phyloP scores from a whole-genome alignment of 345 rosid species.

The Corymbia maculata region DNA sequence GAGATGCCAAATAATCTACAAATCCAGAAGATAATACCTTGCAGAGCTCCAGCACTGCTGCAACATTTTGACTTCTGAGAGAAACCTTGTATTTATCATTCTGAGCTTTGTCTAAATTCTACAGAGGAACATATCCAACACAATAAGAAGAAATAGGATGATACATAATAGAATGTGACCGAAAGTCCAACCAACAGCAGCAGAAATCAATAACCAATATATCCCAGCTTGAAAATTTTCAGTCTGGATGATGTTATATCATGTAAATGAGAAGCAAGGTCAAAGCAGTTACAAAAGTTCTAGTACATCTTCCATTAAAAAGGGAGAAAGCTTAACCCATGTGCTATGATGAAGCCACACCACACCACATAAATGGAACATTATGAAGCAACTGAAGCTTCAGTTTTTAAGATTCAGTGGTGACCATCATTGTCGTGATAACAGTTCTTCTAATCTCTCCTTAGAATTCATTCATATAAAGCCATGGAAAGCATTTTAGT shows the following conservation, averaged over 20 bases:
- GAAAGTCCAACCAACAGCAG: background rate
- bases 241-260: background rate
- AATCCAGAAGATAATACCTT: constrained; percentile 35
- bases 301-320: background rate
- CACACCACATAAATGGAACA: background rate
- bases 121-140: constrained; percentile 9
- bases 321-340: background rate
- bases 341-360: background rate
- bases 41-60: constrained; percentile 76
- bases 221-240: background rate
- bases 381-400: background rate
- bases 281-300: background rate
- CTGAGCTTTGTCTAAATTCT: constrained; percentile 66
- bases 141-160: background rate
- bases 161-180: background rate
- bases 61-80: constrained; percentile 57
- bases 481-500: background rate
- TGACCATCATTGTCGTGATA: background rate
- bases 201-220: background rate
- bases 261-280: background rate
- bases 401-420: background rate
- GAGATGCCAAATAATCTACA: background rate
- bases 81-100: constrained; percentile 57
- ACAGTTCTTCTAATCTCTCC: background rate
- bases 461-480: background rate